A percentile compares a stretch with the other conserved stretches of the same genome.
Evolutionary conservation across 192 early-diverging fungal genomes (phyloP).

Genomic region (Obelidium mucronatum): DNA sequence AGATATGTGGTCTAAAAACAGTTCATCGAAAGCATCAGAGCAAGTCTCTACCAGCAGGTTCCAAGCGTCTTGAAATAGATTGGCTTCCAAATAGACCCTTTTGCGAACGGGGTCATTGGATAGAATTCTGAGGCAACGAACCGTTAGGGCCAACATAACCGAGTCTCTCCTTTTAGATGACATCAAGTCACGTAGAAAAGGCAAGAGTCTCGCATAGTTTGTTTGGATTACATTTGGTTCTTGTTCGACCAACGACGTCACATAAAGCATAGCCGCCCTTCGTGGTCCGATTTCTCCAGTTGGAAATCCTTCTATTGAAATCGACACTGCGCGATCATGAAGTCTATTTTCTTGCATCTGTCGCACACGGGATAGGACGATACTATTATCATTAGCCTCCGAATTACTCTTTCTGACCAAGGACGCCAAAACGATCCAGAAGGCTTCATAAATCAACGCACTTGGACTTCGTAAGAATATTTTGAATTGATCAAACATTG

Average conservation of each 20-base stretch:
- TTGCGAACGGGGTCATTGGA: not conserved
- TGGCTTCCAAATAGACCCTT: not conserved
- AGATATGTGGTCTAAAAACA: not conserved
- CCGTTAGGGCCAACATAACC: constrained; percentile 4
- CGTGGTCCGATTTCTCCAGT: constrained; percentile 21
- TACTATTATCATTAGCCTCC: not conserved
- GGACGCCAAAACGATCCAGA: constrained; percentile 23
- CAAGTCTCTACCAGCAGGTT: not conserved
- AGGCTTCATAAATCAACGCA: constrained; percentile 25
- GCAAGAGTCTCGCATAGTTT: not conserved
- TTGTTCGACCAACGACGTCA: constrained; percentile 6
- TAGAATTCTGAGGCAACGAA: not conserved
- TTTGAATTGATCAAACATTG: not conserved
- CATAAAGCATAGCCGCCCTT: constrained; percentile 30
- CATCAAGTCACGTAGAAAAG: not conserved
- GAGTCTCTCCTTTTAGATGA: not conserved
- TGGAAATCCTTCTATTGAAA: constrained; percentile 19
- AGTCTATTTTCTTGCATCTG: constrained; percentile 4
- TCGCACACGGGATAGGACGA: not conserved
- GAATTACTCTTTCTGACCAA: not conserved
- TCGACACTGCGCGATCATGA: constrained; percentile 4
- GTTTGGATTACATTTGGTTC: not conserved
- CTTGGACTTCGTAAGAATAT: constrained; percentile 16
- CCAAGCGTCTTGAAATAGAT: not conserved
- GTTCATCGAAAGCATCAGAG: not conserved